These are phyloP conservation scores for Fusarium pseudocircinatum DNA, from an alignment of 2,329 filamentous ascomycete genomes.

Conservation along the genomic window DNA sequence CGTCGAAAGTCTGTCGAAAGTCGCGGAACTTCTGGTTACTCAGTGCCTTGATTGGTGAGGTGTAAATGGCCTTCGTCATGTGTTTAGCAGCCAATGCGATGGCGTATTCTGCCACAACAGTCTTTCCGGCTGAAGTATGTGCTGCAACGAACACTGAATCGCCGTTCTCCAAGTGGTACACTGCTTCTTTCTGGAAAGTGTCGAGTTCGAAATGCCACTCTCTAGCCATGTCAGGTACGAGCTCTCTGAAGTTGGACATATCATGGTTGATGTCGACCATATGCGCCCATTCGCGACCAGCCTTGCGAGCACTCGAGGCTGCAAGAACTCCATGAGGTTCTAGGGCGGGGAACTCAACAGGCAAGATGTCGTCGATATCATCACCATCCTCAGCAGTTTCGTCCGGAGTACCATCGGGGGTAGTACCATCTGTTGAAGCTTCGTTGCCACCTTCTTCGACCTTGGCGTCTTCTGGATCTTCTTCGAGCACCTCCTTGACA, in stretches of 20 bases:
- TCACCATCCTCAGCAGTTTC: slow-evolving; percentile 61
- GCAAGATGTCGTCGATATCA: slow-evolving; percentile 86
- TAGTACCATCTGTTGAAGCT: slow-evolving; percentile 25
- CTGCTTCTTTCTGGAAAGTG: slow-evolving; percentile 97
- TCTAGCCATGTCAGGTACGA: slow-evolving; percentile 95
- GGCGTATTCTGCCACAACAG: slow-evolving; percentile 96
- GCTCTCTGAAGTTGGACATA: slow-evolving; percentile 90
- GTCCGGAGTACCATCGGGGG: slow-evolving; percentile 46
- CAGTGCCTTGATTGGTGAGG: slow-evolving; percentile 96
- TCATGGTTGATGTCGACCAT: slow-evolving; percentile 96
- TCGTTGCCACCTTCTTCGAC: slow-evolving; percentile 44
- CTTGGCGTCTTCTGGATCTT: slow-evolving; percentile 57
- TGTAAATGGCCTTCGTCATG: slow-evolving; percentile 99
- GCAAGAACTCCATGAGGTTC: slow-evolving; percentile 84
- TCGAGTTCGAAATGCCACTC: slow-evolving; percentile 98
- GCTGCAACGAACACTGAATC: slow-evolving; percentile 98
- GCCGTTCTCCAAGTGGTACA: slow-evolving; percentile 95
- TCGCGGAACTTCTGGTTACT: slow-evolving; percentile 99
- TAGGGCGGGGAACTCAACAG: slow-evolving; percentile 91
- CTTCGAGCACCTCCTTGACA: slow-evolving; percentile 70
- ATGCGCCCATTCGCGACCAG: slow-evolving; percentile 92
- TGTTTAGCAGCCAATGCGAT: slow-evolving; percentile 97
- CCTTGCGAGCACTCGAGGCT: slow-evolving; percentile 75
- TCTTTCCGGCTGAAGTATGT: slow-evolving; percentile 97
- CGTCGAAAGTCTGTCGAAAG: slow-evolving; percentile 88